Base-by-base conservation (phyloP, 2,329 filamentous ascomycete species). In the Didymosphaeria variabile region DNA sequence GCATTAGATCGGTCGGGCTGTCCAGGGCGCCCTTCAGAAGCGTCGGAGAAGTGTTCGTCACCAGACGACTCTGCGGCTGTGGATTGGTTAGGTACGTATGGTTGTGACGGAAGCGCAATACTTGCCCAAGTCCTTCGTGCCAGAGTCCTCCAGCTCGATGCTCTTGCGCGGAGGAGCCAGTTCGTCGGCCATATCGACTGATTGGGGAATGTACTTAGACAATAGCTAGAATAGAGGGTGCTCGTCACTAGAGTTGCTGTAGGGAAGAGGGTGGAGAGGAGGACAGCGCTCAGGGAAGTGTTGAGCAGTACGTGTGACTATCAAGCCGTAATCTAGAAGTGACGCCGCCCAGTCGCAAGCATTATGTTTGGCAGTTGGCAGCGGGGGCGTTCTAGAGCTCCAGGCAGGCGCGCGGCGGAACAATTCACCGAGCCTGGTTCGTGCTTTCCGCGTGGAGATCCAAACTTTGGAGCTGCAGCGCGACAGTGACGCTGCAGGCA, bases 1-100 rank as follows among this genome's bases (percentile, higher is more conserved):
- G 78, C 74, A 66, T 80, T 75, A 55, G 81, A 81, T 57, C 76
- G 72, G 71, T 64, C 67, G 34, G 63, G 55, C 53, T 71, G 71
- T 68, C 64, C 70, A 70, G 71, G 65, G 70, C 69, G 75, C 74
- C 86, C 87, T 80, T 90, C 88, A 46, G 83, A 86, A 59, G 88
- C 88, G 72, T 90, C 88, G 50, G 87, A 88, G 75, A 90, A 90
- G 77, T 89, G 86, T 63, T 90, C 88, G 52, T 87, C 84, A 61
- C 83, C 85, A 60, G 83, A 85, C 50, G 75, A 81, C 73, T 79
- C 76, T 72, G 32, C 61, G 67, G 23, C 23, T 55, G 26, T 23
- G 15, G 6, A 26, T 29, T 2, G 59, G 67, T 71, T 59, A 75
- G 69, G 49, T 19, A 23, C 15, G 32, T 17, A 23, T 40, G 19